These are phyloP conservation scores for Acacia crassicarpa DNA, from an alignment of 306 rosid genomes.

Conservation along the genomic window DNA sequence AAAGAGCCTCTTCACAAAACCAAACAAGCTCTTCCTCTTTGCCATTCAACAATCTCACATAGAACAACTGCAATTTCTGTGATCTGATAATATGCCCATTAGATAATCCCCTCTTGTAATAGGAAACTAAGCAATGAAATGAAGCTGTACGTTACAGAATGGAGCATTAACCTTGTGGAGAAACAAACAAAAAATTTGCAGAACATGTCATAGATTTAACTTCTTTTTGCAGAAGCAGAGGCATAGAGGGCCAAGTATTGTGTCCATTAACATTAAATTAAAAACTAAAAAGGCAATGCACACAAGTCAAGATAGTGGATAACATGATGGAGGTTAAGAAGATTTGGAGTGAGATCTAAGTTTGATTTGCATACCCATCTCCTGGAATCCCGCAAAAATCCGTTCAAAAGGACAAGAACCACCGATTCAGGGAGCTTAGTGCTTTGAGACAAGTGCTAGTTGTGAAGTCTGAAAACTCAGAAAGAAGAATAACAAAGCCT, in stretches of 20 bases:
- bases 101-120: neutral
- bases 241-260: neutral
- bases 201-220: neutral
- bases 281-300: slow-evolving; percentile 27
- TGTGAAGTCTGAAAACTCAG: slow-evolving; percentile 43
- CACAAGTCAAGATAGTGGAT: slow-evolving; percentile 29
- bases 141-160: slow-evolving; percentile 17
- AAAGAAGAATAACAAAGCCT: slow-evolving; percentile 32
- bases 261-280: slow-evolving; percentile 25
- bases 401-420: slow-evolving; percentile 42
- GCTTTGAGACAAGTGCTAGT: slow-evolving; percentile 39
- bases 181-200: slow-evolving; percentile 20
- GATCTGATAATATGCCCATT: slow-evolving; percentile 40
- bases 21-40: slow-evolving; percentile 75
- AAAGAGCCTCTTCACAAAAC: slow-evolving; percentile 73
- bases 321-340: neutral
- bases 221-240: neutral
- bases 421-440: slow-evolving; percentile 41
- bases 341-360: slow-evolving; percentile 38
- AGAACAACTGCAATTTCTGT: slow-evolving; percentile 32
- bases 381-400: slow-evolving; percentile 27
- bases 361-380: slow-evolving; percentile 41
- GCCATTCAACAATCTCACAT: slow-evolving; percentile 60
- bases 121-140: too few relatives aligned
- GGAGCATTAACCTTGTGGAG: slow-evolving; percentile 33